phyloP scores from a whole-genome alignment of 108 stramenopile species.

The Bacterosira constricta region DNA sequence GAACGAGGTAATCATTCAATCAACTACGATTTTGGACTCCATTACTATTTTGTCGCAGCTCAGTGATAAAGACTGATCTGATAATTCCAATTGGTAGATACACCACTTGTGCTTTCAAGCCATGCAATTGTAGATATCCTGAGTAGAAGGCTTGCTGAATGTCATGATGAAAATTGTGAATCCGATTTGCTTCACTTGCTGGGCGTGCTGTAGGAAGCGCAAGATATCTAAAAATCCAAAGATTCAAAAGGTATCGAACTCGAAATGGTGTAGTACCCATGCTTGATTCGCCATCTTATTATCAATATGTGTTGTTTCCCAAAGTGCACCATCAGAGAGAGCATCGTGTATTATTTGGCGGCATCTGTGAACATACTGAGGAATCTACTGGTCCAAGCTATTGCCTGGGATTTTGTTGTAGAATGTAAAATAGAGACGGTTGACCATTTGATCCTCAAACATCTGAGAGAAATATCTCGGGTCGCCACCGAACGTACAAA shows the following conservation, averaged over 20 bases:
- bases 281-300: background rate
- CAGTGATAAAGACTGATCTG: constrained; percentile 3
- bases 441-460: constrained; percentile 10
- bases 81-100: constrained; percentile 21
- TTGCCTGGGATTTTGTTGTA: constrained; percentile 36
- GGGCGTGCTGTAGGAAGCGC: background rate
- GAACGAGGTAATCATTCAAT: constrained; percentile 9
- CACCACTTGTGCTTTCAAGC: constrained; percentile 14
- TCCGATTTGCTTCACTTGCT: background rate
- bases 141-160: constrained; percentile 3
- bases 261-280: constrained; percentile 3
- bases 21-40: constrained; percentile 18
- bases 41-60: constrained; percentile 11
- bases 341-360: constrained; percentile 6
- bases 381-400: constrained; percentile 20
- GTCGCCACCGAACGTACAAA: constrained; percentile 4
- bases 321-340: background rate
- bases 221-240: constrained; percentile 7
- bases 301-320: background rate
- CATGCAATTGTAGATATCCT: background rate
- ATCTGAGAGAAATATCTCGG: constrained; percentile 1
- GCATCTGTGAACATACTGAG: background rate
- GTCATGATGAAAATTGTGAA: background rate
- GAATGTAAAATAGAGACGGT: constrained; percentile 14
- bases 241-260: constrained; percentile 8